Base-by-base conservation (phyloP, 306 rosid genomes). In the Cicer chorassanicum region DNA sequence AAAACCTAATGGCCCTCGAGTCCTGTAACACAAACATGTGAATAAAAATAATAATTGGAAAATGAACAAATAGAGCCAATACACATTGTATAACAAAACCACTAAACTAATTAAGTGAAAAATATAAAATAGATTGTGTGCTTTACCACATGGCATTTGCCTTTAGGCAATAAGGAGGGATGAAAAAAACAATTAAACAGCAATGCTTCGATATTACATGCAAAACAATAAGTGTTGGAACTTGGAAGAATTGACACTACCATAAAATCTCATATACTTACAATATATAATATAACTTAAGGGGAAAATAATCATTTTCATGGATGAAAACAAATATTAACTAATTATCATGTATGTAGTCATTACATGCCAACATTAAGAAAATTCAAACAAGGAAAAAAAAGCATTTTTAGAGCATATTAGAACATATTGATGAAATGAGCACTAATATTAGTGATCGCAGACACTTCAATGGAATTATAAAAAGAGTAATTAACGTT, bases 1-100 rank as follows among this genome's bases (percentile, higher is more conserved):
- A 94, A 75, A 92, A 74, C 7, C 99, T 91, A 81, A 94, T 76
- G 68, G 97, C 95, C 81, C 99, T 94, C 55, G 93, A 50, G 57
- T 94, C 99, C 99, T 92, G 93, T 73, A 82, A 75, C 46, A 82
- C 50, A 81, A 70, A 68, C 76, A 84, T 13, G 45, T 6, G 56
- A 77, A 78, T 39, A 18, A 53, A 67, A 38, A 34, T 21, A 63
- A 65, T 36, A 70, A 78, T 65, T 65, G 34, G 36, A 43, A 68
- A 73, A 61, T 8, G 19, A 64, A 65, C 14, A 14, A 48, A 79
- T 15, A 54, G 51, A 19, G 69, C 54, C 65, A 55, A 54, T 9
- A 66, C 15, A 65, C 54, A 54, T 41, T 3, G 0, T 19, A 36
- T 44, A 12, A 63, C 74, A 68, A 67, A 61, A 61, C n/a, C 77